phyloP scores from a whole-genome alignment of 169 alveolate genomes.

The Plasmodium gallinaceum region DNA sequence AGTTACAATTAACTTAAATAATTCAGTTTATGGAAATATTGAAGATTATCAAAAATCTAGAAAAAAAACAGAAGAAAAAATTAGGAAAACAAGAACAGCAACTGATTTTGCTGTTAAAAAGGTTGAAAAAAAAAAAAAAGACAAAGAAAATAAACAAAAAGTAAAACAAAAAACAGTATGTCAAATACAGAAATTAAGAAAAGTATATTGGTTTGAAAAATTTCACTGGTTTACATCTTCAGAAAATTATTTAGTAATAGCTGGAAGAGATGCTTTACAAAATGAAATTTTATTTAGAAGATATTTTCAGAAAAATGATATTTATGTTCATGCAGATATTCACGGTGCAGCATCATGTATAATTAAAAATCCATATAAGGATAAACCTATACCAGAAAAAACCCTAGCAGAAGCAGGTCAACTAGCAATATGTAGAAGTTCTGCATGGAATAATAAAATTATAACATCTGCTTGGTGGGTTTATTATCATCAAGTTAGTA shows the following conservation, averaged over 20 bases:
- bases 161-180: conserved; percentile 59
- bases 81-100: conserved; percentile 91
- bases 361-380: conserved; percentile 92
- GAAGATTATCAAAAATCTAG: conserved; percentile 89
- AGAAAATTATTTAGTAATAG: conserved; percentile 89
- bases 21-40: conserved; percentile 91
- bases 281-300: conserved; percentile 95
- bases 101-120: conserved; percentile 91
- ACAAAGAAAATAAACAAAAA: conserved; percentile 82
- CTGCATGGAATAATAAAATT: conserved; percentile 96
- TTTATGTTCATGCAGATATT: conserved; percentile 97
- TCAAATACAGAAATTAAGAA: conserved; percentile 86
- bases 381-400: conserved; percentile 83
- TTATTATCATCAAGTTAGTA: conserved; percentile 94
- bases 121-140: conserved; percentile 91
- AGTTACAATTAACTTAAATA: conserved; percentile 83
- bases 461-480: conserved; percentile 98
- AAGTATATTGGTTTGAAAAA: conserved; percentile 97
- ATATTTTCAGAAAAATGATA: conserved; percentile 93
- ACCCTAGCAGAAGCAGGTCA: conserved; percentile 91
- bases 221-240: conserved; percentile 97
- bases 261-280: conserved; percentile 94
- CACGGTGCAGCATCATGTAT: conserved; percentile 98
- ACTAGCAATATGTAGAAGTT: conserved; percentile 92
- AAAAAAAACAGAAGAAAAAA: conserved; percentile 89